Percentiles rank a stretch among this genome's conserved stretches.
Conservation (phyloP, 1,284 basidiomycete species). For the Xerocomus nothofagi region DNA sequence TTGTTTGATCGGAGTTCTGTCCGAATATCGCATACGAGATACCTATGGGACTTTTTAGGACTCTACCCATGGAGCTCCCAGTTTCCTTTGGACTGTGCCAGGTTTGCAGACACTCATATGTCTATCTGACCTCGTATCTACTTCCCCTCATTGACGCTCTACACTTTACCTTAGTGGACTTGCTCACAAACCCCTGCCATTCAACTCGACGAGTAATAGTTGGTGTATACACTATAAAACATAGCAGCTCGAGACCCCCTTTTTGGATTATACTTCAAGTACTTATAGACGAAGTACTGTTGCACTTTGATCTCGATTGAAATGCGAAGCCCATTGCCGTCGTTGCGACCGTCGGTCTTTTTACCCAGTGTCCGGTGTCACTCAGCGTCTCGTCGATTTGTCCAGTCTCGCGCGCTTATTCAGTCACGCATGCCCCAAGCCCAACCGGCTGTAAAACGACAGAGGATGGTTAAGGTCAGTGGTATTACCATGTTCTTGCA, state of each 20-base stretch:
- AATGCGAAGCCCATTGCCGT: constrained; percentile 3
- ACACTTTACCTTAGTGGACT: constrained; percentile 27
- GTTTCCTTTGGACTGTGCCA: constrained; percentile 21
- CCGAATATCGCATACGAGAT: constrained; percentile 13
- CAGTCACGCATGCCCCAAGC: constrained; percentile 36
- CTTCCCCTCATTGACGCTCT: constrained; percentile 29
- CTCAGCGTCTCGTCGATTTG: constrained; percentile 4
- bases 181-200: constrained; percentile 12
- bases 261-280: background rate
- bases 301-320: background rate
- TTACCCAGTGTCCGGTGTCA: background rate
- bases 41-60: constrained; percentile 13
- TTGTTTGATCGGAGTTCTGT: constrained; percentile 37
- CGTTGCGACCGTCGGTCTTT: constrained; percentile 1
- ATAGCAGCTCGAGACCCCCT: constrained; percentile 18
- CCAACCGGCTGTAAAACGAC: constrained; percentile 44
- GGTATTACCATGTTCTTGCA: background rate
- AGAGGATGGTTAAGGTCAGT: constrained; percentile 49
- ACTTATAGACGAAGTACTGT: background rate
- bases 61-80: constrained; percentile 14
- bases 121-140: constrained; percentile 22
- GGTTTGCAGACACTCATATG: constrained; percentile 22
- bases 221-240: constrained; percentile 28
- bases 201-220: constrained; percentile 19
- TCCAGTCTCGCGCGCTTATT: constrained; percentile 1